Evolutionary conservation across 108 stramenopile genomes (phyloP), one percentile per base, ranked within the genome.

Genomic region (Nitzschia sp.): DNA sequence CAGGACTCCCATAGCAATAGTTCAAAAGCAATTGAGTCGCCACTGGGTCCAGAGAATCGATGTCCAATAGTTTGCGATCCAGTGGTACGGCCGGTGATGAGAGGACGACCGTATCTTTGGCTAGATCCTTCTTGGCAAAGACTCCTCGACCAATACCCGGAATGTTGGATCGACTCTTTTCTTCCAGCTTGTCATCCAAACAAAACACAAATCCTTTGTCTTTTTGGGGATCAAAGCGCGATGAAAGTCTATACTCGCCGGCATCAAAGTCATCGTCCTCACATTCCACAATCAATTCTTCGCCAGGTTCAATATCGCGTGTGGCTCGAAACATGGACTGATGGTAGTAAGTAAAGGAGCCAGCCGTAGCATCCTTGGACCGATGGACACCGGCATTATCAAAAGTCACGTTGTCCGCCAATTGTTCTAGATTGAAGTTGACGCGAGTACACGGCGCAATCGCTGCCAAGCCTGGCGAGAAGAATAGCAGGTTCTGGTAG

Each of bases 241-340:
- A 41, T 41, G 6, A 9, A 13, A 41, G 6, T 41, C 38, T 6
- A 41, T 41, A 41, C 13, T 41, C 38, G 13, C 9, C 38, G 9
- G 61, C 68, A 75, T 85, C 81, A 67, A 83, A 85, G 23, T 80
- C 58, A 55, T 82, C 85, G 65, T 85, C 85, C 6, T 15, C n/a
- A 41, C 85, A 85, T 45, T 80, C 67, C 0, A 83, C 81, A 0
- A 65, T 55, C 29, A 86, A 38, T 69, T 87, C 86, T 72, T 88
- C 86, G 26, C 86, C 86, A 4, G 79, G 75, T 3, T 23, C 1
- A 31, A 88, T 85, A 55, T 85, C 81, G 15, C 86, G 79, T 13
- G 41, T 53, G 0, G 83, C 86, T 19, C 75, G 34, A 38, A 78
- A 85, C 16, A 77, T 76, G 17, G 34, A 21, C 54, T 63, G 66